Evolutionary conservation across 176 grass and related monocot species (phyloP).

Genomic region (barley (Hordeum vulgare)): DNA sequence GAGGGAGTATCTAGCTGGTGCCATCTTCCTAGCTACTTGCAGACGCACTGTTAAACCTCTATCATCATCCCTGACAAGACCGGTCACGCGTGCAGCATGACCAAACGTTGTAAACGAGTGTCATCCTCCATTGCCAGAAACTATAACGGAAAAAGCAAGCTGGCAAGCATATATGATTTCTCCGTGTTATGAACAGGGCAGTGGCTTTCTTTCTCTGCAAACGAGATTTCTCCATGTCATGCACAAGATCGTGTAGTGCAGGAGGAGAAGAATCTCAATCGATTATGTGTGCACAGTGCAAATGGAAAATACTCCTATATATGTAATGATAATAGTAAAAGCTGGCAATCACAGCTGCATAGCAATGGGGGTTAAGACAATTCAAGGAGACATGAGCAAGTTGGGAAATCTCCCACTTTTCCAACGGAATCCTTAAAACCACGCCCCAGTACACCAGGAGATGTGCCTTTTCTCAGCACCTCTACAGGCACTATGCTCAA

Average conservation of each 20-base stretch:
- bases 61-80: neutral
- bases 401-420: constrained; percentile 16
- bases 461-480: neutral
- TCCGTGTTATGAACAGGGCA: neutral
- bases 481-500: constrained; percentile 6
- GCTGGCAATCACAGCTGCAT: neutral
- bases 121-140: neutral
- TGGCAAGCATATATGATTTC: constrained; percentile 6
- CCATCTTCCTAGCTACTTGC: neutral
- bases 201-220: neutral
- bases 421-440: constrained; percentile 2
- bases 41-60: neutral
- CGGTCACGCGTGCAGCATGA: neutral
- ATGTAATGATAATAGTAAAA: neutral
- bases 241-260: neutral
- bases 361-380: neutral
- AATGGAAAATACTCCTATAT: too few relatives aligned
- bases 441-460: constrained; percentile 10
- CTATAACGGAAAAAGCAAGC: constrained; percentile 1
- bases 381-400: constrained; percentile 21
- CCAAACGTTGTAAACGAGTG: neutral
- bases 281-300: neutral
- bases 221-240: neutral
- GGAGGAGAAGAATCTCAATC: neutral
- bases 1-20: neutral